phyloP scores from a whole-genome alignment of 345 rosid genomes.

The Camelina laxa region DNA sequence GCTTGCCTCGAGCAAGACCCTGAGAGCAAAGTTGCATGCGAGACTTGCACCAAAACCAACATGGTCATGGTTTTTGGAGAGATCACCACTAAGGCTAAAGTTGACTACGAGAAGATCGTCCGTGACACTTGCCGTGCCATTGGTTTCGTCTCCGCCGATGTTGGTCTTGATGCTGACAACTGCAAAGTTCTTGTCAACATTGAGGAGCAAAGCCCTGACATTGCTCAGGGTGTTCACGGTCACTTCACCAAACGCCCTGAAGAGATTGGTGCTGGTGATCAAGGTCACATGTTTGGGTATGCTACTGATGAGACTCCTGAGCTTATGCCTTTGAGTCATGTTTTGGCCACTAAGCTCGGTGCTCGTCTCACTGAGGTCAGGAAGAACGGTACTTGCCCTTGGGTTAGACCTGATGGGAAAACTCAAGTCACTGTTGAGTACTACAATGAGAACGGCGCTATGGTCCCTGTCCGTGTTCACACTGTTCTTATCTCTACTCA shows the following conservation, averaged over 20 bases:
- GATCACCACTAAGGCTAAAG: constrained; percentile 75
- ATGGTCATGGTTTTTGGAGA: constrained; percentile 88
- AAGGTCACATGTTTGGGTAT: constrained; percentile 82
- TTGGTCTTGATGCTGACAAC: constrained; percentile 74
- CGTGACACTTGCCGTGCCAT: constrained; percentile 71
- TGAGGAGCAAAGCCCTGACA: constrained; percentile 84
- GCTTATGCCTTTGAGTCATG: constrained; percentile 75
- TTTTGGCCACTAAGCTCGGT: constrained; percentile 79
- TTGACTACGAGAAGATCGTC: constrained; percentile 79
- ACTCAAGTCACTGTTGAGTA: constrained; percentile 86
- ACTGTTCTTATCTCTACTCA: constrained; percentile 79
- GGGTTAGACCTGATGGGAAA: constrained; percentile 85
- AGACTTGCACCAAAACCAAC: constrained; percentile 84
- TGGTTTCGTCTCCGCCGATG: constrained; percentile 72
- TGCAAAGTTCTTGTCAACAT: constrained; percentile 82
- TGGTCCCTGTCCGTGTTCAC: constrained; percentile 82
- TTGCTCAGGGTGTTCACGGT: constrained; percentile 81
- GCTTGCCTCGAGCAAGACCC: constrained; percentile 84
- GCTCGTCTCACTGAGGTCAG: constrained; percentile 79
- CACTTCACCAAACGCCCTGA: constrained; percentile 80
- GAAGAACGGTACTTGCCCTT: constrained; percentile 71
- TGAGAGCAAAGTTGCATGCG: constrained; percentile 84
- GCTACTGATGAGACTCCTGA: constrained; percentile 81
- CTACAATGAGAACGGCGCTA: constrained; percentile 71
- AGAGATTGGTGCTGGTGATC: constrained; percentile 83